Evolutionary conservation across 2,329 filamentous ascomycete genomes (phyloP).

Genomic region (Botrytis fragariae): DNA sequence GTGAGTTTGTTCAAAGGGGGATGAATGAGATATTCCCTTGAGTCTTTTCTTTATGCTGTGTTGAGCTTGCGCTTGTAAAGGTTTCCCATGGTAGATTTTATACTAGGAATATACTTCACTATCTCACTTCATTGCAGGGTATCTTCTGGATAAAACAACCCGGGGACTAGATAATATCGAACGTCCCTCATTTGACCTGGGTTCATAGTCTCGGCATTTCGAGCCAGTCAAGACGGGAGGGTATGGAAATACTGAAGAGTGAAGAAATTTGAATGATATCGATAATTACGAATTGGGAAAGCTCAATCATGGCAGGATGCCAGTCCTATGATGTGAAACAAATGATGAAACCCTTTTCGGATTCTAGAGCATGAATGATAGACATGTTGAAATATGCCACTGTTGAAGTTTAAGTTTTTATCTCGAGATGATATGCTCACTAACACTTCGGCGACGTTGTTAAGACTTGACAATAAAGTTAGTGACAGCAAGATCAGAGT

Average conservation of each 20-base stretch:
- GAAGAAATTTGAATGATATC: background rate
- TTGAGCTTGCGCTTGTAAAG: background rate
- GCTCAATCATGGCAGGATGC: no score
- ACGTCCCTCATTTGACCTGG: background rate
- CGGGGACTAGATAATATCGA: background rate
- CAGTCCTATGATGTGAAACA: background rate
- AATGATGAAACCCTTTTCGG: background rate
- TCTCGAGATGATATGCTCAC: background rate
- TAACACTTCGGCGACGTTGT: background rate
- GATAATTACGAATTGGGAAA: background rate
- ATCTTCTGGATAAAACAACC: background rate
- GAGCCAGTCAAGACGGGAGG: no score
- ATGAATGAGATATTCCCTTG: background rate
- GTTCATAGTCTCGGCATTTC: no score
- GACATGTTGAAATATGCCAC: background rate
- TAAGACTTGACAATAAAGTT: background rate
- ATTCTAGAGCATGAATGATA: background rate
- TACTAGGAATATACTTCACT: background rate
- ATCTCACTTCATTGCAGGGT: background rate
- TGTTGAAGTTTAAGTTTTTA: background rate
- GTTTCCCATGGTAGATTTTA: background rate
- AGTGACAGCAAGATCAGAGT: background rate
- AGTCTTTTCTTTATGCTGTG: rapidly evolving
- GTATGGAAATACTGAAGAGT: background rate
- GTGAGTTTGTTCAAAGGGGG: background rate